Evolutionary conservation across 2,329 filamentous ascomycete genomes (phyloP).

Genomic region (Sarocladium brachiariae): DNA sequence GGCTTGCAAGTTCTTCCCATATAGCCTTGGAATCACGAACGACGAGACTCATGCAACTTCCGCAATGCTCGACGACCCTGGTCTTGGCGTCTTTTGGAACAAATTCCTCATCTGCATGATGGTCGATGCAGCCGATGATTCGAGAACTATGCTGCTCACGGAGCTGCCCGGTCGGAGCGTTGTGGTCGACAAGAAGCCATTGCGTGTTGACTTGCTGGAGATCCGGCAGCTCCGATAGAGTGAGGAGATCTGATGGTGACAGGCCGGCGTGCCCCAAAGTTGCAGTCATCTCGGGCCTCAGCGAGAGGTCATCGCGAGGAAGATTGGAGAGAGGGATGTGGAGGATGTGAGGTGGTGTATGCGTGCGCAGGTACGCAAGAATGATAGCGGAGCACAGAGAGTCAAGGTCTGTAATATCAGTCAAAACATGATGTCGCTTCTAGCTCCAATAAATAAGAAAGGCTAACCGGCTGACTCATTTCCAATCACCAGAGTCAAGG

Average conservation of each 20-base stretch:
- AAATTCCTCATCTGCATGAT: constrained; percentile 65
- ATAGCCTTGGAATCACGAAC: constrained; percentile 48
- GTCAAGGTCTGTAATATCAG: constrained; percentile 57
- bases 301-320: constrained; percentile 55
- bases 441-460: neutral
- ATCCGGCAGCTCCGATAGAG: constrained; percentile 41
- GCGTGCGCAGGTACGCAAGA: constrained; percentile 66
- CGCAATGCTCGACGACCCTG: constrained; percentile 57
- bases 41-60: constrained; percentile 68
- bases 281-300: constrained; percentile 67
- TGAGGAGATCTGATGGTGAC: constrained; percentile 56
- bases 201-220: constrained; percentile 49
- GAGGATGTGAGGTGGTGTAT: constrained; percentile 44
- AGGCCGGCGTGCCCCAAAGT: constrained; percentile 57
- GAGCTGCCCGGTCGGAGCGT: constrained; percentile 60
- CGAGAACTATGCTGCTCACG: constrained; percentile 37
- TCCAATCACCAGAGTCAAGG: constrained; percentile 56
- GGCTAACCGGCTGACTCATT: constrained; percentile 59
- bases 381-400: constrained; percentile 69
- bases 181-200: constrained; percentile 78
- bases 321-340: constrained; percentile 72
- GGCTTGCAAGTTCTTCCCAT: constrained; percentile 47
- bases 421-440: neutral
- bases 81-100: constrained; percentile 43
- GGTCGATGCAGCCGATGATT: constrained; percentile 65